Evolutionary conservation across 177 flowering plant genomes (phyloP).

Genomic region (Vitis hybrid): DNA sequence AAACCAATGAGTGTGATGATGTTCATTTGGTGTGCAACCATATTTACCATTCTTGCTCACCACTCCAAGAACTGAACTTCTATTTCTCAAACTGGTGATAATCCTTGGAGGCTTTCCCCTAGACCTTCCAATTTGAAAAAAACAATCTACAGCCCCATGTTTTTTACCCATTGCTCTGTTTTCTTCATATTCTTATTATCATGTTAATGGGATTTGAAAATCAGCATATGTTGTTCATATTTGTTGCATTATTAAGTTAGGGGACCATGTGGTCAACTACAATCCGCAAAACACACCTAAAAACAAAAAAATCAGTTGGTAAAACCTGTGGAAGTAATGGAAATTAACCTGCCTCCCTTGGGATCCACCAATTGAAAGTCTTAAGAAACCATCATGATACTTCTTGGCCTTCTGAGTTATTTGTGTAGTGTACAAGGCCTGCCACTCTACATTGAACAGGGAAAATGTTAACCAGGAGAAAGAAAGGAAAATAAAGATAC

Average conservation of each 20-base stretch:
- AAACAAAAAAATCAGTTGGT: background rate
- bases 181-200: background rate
- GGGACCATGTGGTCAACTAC: background rate
- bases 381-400: conserved; percentile 80
- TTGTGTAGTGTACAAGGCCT: conserved; percentile 73
- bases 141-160: background rate
- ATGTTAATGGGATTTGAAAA: background rate
- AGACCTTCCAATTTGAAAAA: background rate
- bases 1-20: no score
- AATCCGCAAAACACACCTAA: background rate
- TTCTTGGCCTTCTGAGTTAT: conserved; percentile 78
- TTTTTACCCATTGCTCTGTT: background rate
- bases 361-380: conserved; percentile 48
- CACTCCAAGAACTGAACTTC: no score
- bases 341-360: conserved; percentile 58
- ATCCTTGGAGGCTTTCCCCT: background rate
- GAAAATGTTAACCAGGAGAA: conserved; percentile 3
- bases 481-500: background rate
- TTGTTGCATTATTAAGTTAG: background rate
- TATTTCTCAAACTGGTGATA: background rate
- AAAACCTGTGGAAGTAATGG: background rate
- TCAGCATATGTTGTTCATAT: background rate
- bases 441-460: conserved; percentile 54
- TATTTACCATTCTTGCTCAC: no score
- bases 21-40: no score